Evolutionary conservation across 1,284 basidiomycete species (phyloP), one percentile per base, ranked within the genome.

Genomic region (Kwoniella shivajii): DNA sequence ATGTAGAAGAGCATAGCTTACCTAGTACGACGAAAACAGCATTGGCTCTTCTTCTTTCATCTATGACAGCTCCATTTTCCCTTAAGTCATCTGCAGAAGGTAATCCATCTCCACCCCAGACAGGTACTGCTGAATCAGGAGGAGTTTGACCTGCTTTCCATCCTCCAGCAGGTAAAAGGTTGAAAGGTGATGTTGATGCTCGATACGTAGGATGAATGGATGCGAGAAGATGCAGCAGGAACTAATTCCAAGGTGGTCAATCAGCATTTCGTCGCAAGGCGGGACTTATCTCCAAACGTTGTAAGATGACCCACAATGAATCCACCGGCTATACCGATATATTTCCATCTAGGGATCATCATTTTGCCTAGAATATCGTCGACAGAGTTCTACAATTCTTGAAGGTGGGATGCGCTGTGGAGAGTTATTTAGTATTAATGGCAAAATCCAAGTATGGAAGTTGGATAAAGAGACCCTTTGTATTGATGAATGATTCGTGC

Each of bases 1-100:
- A 18, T 9, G 18, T 24, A 9, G 26, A 14, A 24, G 6, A n/a
- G 18, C 22, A 1, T 18, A n/a, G 60, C 71, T 59, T 48, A 74
- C 73, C 74, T 45, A 95, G 83, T 56, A 93, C 83, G 37, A 93
- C 90, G 69, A 93, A 89, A 3, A 85, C 86, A 22, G 92, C 92
- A 72, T 92, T 92, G 5, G 89, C 91, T 70, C 84, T 88, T n/a
- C 75, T 58, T 43, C 75, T 65, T 6, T 60, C 62, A 11, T 65
- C 61, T 24, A 70, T 56, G 31, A 34, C 54, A 4, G 63, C 59
- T 13, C 64, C 63, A 38, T 70, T 66, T 3, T 54, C 56, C 20
- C 59, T 64, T 50, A 73, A 49, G 24, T 73, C 66, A 9, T 71
- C 68, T 13, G 54, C 10, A 6, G 57, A 56, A 6, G 69, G 66